Evolutionary conservation across 2,329 filamentous ascomycete genomes (phyloP), one percentile per base, ranked within the genome.

Genomic region (Botrytis aclada): DNA sequence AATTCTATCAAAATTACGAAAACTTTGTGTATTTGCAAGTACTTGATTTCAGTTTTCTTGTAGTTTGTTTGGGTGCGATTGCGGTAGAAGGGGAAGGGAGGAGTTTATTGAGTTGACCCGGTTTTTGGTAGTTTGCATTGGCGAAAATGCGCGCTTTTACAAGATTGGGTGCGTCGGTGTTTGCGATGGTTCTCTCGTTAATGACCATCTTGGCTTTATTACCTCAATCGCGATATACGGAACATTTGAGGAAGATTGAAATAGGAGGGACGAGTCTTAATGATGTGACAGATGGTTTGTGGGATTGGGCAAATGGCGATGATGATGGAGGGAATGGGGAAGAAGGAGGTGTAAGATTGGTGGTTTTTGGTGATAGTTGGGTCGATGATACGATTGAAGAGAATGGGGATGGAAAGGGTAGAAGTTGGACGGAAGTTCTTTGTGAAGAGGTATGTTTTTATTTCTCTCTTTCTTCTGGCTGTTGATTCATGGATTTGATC

Each of bases 351-450:
- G 41, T 77, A 14, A 73, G 77, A 45, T 62, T 81, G 54, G 78
- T 81, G 8, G 76, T 80, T 63, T 80, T 81, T 73, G 80, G 80
- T 4, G 79, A 81, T 71, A 77, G 75, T 39, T 81, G 79, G 79
- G 78, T 78, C 8, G 79, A 79, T 75, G 75, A 78, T 74, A 62
- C 25, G 3, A 51, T 74, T 39, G 74, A 76, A 32, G 69, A 73
- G 70, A 66, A 47, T 72, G 71, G 29, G n/a, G 66, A 58, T 54
- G 71, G 71, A 1, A 70, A 70, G 43, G 79, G 79, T 14, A 76
- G 76, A 64, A 78, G 74, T 72, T 80, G 79, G 79, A 69, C 74
- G 1, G 75, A 79, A 25, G 72, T 77, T 58, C 62, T 80, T 41
- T 81, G 79, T 73, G 76, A 80, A 51, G 76, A 79, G 75, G 80